Evolutionary conservation across 345 rosid genomes (phyloP), one percentile per base, ranked within the genome.

Genomic region (Syzygium aqueum): DNA sequence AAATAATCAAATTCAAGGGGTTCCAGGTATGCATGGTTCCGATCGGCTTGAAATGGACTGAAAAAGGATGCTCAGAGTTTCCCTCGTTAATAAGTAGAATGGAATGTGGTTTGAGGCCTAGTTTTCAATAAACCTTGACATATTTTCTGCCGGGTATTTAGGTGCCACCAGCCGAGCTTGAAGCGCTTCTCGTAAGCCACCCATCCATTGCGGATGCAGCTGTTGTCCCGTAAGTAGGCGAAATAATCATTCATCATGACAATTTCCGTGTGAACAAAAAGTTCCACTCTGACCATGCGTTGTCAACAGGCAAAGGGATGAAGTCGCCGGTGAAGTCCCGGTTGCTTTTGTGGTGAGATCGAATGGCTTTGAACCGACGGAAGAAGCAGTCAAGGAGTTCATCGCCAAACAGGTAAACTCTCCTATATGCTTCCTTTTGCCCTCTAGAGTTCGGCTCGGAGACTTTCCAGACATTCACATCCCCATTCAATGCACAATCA

Each of bases 81-180:
- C 49, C 8, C 80, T 19, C 49, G 5, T 25, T 73, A 19, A 37
- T 19, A 73, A 73, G 27, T 33, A 73, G 82, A 37, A 5, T 40
- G 25, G 43, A 5, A 73, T 21, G 49, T 73, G 25, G 27, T 5
- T 33, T 23, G 5, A 8, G 11, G 43, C 43, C 33, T 85, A 13
- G 28, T 85, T 53, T 54, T 37, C 15, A 8, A 21, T 57, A 14
- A 53, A 53, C 51, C 51, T 19, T 28, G 22, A 57, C 51, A 2
- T 59, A 6, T 37, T 27, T 30, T 85, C 56, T 56, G 67, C 15
- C 33, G 51, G 56, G 25, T 6, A 17, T 82, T 43, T 90, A 96
- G 96, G 99, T 97, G 52, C 96, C 98, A 52, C 99, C 99, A 1
- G 99, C 98, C 14, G 99, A 97, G 91, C 95, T 97, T n/a, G 99